Evolutionary conservation across 306 rosid genomes (phyloP), one percentile per base, ranked within the genome.

Genomic region (Potentilla sterilis): DNA sequence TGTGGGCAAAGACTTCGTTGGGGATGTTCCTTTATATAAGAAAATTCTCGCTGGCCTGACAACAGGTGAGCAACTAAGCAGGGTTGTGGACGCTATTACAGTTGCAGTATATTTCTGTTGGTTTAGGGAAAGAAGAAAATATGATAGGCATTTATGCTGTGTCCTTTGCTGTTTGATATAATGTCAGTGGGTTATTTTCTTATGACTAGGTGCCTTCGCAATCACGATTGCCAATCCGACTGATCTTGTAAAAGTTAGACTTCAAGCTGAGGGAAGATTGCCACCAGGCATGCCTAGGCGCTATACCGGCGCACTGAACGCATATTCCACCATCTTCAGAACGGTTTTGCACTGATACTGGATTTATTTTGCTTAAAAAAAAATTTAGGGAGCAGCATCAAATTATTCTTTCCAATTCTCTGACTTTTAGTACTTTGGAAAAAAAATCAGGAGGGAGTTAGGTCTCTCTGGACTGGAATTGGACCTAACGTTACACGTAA

Each of bases 211-310:
- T 79, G 98, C 97, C 65, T 48, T 94, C 40, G 98, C 78, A 61
- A 94, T 94, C 84, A 47, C 87, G 0, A 58, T 94, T n/a, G 98
- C 97, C 67, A 94, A 94, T 90, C 98, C 97, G 48, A 94, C 98
- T 40, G 97, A 92, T 83, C 98, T 94, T 76, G 97, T 92, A 64
- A 94, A 94, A 78, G 95, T 94, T 70, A 87, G 98, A 84, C 98
- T 94, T 79, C 97, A 94, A 80, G 89, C 97, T 43, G 97, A 92
- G 84, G 98, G 98, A 72, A 94, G 90, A 80, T 85, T 94, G 40
- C 89, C 93, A 46, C 84, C 96, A 18, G 98, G 98, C 12, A 92
- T 87, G 37, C 91, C 97, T 22, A 92, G 95, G 83, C 93, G 97
- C 54, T 94, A 92, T 82, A 72, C 97, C 34, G 98, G 98, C 77